A percentile compares a stretch with the other conserved stretches of the same genome.
These are phyloP conservation scores for Globisporangium splendens DNA, from an alignment of 352 stramenopile species.

Conservation along the genomic window DNA sequence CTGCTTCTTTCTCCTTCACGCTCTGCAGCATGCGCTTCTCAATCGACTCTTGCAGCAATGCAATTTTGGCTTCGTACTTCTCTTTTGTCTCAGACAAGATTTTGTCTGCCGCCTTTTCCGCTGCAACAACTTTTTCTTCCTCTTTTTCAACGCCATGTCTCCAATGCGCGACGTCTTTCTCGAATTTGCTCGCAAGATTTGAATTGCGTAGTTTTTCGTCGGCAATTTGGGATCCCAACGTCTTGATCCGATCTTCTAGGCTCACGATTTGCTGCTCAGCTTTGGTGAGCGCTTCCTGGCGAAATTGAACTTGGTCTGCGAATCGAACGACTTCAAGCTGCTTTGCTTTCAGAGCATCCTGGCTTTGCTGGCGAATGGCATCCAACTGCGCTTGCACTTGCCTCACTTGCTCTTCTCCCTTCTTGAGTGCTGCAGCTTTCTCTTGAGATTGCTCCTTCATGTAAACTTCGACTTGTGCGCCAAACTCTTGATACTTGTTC, in stretches of 20 bases:
- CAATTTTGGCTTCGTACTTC: slow-evolving; percentile 51
- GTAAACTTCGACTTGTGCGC: slow-evolving; percentile 63
- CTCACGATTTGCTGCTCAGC: slow-evolving; percentile 42
- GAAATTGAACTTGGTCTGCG: slow-evolving; percentile 54
- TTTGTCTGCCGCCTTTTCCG: slow-evolving; percentile 29
- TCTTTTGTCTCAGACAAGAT: slow-evolving; percentile 27
- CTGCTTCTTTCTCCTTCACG: slow-evolving; percentile 50
- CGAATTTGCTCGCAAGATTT: slow-evolving; percentile 34
- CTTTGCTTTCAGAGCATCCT: slow-evolving; percentile 48
- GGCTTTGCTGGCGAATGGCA: slow-evolving; percentile 23
- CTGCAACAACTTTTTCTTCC: slow-evolving; percentile 28
- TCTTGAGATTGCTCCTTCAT: slow-evolving; percentile 69
- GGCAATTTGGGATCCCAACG: slow-evolving; percentile 26
- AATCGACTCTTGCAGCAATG: slow-evolving; percentile 38
- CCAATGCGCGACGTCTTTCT: slow-evolving; percentile 57
- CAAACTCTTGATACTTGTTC: slow-evolving; percentile 73
- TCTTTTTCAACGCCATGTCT: slow-evolving; percentile 45
- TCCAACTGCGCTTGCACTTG: slow-evolving; percentile 37
- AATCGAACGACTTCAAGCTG: slow-evolving; percentile 44
- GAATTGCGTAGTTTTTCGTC: slow-evolving; percentile 43
- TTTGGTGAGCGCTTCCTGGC: slow-evolving; percentile 47
- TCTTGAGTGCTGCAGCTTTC: slow-evolving; percentile 28
- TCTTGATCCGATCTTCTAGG: slow-evolving; percentile 33
- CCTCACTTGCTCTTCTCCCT: slow-evolving; percentile 32
- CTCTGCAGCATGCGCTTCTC: slow-evolving; percentile 48